A percentile compares a stretch with the other conserved stretches of the same genome.
Conservation (phyloP, 768 basidiomycete genomes). For the Boletus pseudopeckii region DNA sequence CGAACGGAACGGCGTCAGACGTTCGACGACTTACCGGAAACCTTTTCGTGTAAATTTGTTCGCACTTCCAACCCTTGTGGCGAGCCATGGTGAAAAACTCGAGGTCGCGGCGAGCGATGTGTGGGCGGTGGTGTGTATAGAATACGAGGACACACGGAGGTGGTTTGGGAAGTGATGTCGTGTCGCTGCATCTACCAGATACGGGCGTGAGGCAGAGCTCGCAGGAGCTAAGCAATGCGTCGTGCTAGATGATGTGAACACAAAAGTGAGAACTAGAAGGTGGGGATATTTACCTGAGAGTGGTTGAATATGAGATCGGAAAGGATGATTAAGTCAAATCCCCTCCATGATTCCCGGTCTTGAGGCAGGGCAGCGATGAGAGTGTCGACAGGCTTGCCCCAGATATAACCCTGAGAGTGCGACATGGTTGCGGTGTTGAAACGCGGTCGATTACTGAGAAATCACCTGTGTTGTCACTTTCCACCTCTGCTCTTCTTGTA, state of each 20-base stretch:
- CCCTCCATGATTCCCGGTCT: slow-evolving; percentile 16
- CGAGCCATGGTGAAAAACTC: slow-evolving; percentile 71
- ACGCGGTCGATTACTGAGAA: slow-evolving; percentile 30
- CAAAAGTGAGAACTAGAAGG: not conserved
- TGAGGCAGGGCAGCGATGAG: slow-evolving; percentile 29
- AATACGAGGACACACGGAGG: slow-evolving; percentile 68
- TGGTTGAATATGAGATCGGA: slow-evolving; percentile 96
- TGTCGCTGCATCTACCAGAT: slow-evolving; percentile 16
- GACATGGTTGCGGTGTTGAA: not conserved
- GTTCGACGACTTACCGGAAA: slow-evolving; percentile 50
- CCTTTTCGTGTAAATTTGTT: slow-evolving; percentile 60
- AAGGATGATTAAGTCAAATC: slow-evolving; percentile 80
- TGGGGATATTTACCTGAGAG: slow-evolving; percentile 59
- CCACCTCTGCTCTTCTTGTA: slow-evolving; percentile 24
- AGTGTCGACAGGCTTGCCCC: slow-evolving; percentile 56
- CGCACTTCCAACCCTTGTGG: slow-evolving; percentile 65
- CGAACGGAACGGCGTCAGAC: not conserved
- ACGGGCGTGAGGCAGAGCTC: slow-evolving; percentile 37
- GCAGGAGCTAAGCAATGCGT: slow-evolving; percentile 75
- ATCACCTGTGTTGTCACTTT: slow-evolving; percentile 34
- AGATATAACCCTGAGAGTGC: slow-evolving; percentile 66
- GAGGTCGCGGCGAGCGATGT: slow-evolving; percentile 78
- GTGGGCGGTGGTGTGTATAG: slow-evolving; percentile 86
- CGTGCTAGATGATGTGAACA: slow-evolving; percentile 51
- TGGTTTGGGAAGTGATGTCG: slow-evolving; percentile 3